phyloP scores from a whole-genome alignment of 768 basidiomycete genomes.

The Mycena polygramma region DNA sequence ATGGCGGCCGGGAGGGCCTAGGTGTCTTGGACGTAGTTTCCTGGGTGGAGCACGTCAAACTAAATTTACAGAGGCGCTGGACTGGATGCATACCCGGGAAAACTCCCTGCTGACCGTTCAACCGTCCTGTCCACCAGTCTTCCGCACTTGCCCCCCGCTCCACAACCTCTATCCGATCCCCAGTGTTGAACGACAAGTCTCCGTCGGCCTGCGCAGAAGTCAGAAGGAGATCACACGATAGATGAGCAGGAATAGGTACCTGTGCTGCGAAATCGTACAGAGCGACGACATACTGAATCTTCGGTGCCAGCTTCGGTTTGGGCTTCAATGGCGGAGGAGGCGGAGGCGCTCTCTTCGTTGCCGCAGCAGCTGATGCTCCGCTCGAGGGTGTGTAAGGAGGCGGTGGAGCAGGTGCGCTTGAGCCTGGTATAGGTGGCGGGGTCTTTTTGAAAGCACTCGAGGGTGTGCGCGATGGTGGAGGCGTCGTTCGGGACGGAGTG shows the following conservation, averaged over 20 bases:
- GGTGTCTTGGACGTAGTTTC: conserved; percentile 78
- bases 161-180: conserved; percentile 92
- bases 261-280: conserved; percentile 96
- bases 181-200: conserved; percentile 89
- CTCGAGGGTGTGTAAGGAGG: conserved; percentile 59
- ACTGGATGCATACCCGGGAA: conserved; percentile 77
- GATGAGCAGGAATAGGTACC: conserved; percentile 55
- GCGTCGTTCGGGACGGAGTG: conserved; percentile 55
- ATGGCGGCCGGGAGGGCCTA: conserved; percentile 31
- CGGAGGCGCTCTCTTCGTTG: conserved; percentile 82
- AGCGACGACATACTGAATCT: conserved; percentile 86
- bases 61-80: conserved; percentile 5
- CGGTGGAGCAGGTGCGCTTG: conserved; percentile 53
- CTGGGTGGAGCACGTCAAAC: conserved; percentile 47
- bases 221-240: neutral
- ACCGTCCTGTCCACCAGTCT: conserved; percentile 97
- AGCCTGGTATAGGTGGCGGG: conserved; percentile 66
- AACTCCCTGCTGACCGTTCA: conserved; percentile 87
- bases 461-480: conserved; percentile 53
- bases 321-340: conserved; percentile 94
- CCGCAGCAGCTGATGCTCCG: conserved; percentile 54
- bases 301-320: conserved; percentile 79
- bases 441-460: conserved; percentile 59
- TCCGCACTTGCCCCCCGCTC: conserved; percentile 85
- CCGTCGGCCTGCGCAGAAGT: conserved; percentile 76